Base-by-base conservation (phyloP, 257 asterid genomes). In the Solanum pimpinellifolium region DNA sequence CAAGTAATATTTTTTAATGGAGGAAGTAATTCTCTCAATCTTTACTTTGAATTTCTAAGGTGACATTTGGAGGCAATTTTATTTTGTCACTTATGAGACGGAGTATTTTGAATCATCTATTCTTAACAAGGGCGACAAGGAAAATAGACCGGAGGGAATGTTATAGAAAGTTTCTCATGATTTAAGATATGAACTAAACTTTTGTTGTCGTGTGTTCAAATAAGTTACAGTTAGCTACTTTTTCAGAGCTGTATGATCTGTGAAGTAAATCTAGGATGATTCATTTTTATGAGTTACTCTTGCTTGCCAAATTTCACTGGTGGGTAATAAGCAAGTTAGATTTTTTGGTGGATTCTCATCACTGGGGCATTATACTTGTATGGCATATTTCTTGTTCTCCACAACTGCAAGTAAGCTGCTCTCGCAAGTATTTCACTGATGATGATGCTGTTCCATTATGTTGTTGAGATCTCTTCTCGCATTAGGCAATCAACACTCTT, bases 281-380 rank as follows among this genome's bases (percentile, higher is more conserved):
- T 18, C 46, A 35, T 4, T 72, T 35, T 18, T 72, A 2, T 35
- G 47, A 35, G 23, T 35, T 72, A 0, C 47, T 27, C 75, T 8
- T 72, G 80, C 14, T 62, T 65, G 72, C 33, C 72, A 65, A 65
- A 70, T 9, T 4, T 70, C 41, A 70, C 76, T 15, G 44, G 7
- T 31, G 68, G 7, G 42, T 13, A 31, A 33, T 18, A 70, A 70
- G 44, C 2, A 72, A 72, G 78, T 3, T 72, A 72, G 25, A 72
- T 65, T 65, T 10, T 86, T 33, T 92, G 93, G 83, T 90, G 94
- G 93, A 87, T 90, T 33, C 68, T 90, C 76, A 87, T 92, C 31
- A 52, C 89, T 25, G 60, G 80, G 84, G 88, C 93, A 78, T 89
- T 92, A 25, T 52, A 65, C 83, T 18, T 88, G 76, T 66, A 90